Evolutionary conservation across 2,329 filamentous ascomycete species (phyloP).

Genomic region (Alternaria brassicicola): DNA sequence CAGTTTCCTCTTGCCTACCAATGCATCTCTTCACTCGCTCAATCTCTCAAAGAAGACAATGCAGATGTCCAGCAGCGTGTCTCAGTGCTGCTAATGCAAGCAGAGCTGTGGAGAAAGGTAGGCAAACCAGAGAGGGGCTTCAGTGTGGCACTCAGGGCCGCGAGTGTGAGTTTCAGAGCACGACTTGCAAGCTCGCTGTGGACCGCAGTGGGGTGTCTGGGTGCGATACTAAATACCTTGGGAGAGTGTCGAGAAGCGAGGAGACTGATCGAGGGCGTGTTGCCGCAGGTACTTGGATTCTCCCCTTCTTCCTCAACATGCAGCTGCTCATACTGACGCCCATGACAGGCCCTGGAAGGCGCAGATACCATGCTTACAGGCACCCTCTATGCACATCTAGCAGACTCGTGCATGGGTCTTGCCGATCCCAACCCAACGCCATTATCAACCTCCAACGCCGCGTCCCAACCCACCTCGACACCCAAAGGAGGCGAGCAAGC

Average conservation of each 20-base stretch:
- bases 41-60: conserved; percentile 59
- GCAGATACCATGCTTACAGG: conserved; percentile 68
- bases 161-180: conserved; percentile 73
- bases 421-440: conserved; percentile 59
- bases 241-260: conserved; percentile 72
- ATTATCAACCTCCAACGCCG: neutral
- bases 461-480: neutral
- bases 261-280: conserved; percentile 68
- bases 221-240: conserved; percentile 71
- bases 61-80: conserved; percentile 72
- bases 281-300: conserved; percentile 67
- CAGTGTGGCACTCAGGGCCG: conserved; percentile 75
- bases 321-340: neutral
- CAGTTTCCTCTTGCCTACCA: conserved; percentile 61
- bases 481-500: neutral
- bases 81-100: conserved; percentile 74
- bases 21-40: conserved; percentile 60
- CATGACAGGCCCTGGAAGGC: conserved; percentile 64
- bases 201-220: conserved; percentile 71
- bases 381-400: conserved; percentile 71
- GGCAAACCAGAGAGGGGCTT: conserved; percentile 77
- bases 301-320: neutral
- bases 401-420: conserved; percentile 78
- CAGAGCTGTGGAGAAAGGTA: conserved; percentile 69
- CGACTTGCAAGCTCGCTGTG: conserved; percentile 73